These are phyloP conservation scores for Colletotrichum trifolii DNA, from an alignment of 2,329 filamentous ascomycete species.

Conservation along the genomic window DNA sequence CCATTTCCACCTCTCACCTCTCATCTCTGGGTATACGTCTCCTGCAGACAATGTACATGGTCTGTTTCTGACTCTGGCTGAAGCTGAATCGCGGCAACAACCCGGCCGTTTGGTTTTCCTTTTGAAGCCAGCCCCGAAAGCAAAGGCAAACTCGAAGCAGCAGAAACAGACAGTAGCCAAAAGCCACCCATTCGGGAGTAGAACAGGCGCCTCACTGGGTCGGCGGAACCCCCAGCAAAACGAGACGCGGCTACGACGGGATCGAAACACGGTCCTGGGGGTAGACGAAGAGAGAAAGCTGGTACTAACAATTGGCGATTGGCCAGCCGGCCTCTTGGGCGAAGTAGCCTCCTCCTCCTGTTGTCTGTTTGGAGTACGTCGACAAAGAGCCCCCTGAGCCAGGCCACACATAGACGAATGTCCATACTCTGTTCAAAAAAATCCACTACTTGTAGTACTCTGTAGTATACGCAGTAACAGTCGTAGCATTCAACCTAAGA, in stretches of 20 bases:
- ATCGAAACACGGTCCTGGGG: slow-evolving; percentile 12
- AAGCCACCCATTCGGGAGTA: not conserved
- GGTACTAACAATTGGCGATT: not conserved
- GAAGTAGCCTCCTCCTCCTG: slow-evolving; percentile 8
- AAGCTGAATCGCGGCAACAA: too few species aligned
- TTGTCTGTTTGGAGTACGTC: too few species aligned
- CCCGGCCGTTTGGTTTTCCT: not conserved
- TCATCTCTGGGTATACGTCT: too few species aligned
- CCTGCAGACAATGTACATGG: too few species aligned
- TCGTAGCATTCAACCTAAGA: not conserved
- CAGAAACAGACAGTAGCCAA: not conserved
- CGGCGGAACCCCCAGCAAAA: slow-evolving; percentile 13
- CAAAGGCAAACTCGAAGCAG: not conserved
- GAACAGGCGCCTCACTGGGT: slow-evolving; percentile 12
- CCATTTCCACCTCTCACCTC: not conserved
- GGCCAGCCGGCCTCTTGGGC: slow-evolving; percentile 14
- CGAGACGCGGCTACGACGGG: slow-evolving; percentile 22
- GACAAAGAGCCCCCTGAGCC: too few species aligned
- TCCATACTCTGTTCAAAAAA: not conserved
- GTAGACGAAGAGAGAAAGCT: too few species aligned
- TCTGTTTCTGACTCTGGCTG: too few species aligned
- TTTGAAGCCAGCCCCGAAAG: not conserved
- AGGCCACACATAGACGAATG: too few species aligned
- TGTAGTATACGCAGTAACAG: slow-evolving; percentile 6
- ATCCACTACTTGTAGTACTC: not conserved